Evolutionary conservation across 164 flowering plant genomes (phyloP), one percentile per base, ranked within the genome.

Genomic region (Saururus chinensis): DNA sequence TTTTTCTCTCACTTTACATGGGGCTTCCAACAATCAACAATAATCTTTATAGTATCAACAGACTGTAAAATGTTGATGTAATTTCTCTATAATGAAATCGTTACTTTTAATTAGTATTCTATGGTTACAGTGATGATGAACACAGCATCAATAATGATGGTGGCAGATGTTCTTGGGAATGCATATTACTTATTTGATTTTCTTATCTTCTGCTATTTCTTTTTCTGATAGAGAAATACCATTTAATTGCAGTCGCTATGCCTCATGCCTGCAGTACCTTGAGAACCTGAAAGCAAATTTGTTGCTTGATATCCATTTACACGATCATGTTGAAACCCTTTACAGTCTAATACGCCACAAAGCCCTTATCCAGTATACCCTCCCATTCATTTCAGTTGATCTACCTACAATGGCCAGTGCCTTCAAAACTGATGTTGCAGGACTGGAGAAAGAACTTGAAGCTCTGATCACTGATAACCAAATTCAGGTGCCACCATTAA

Each of bases 351-450:
- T 95, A 62, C 95, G 97, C 19, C 84, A 79, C 82, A 91, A 89
- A 75, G 99, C 99, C 55, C 85, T 95, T 57, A 88, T 95, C 71
- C 96, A 95, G 74, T 95, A 93, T 65, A 91, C 99, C 19, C 95
- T 66, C 67, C 99, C 99, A 23, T 95, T 88, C 71, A 83, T 91
- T 66, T 95, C 97, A 53, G 97, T 95, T 68, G 99, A 91, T 71
- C 71, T 95, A 72, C 67, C 64, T 64, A 91, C 86, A 84, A 95
- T 95, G 97, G 99, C 99, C 40, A 78, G 81, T 83, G 99, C 99
- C 53, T 95, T 95, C 69, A 90, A 87, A 68, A 95, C 99, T 9
- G 83, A 74, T 68, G 83, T 87, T 22, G 65, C 86, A 1, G 96
- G 91, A 22, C 74, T 88, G 54, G 92, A 84, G 82, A 95, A 95